A percentile compares a stretch with the other conserved stretches of the same genome.
phyloP scores from a whole-genome alignment of 306 rosid species.

The Cucurbita maxima region DNA sequence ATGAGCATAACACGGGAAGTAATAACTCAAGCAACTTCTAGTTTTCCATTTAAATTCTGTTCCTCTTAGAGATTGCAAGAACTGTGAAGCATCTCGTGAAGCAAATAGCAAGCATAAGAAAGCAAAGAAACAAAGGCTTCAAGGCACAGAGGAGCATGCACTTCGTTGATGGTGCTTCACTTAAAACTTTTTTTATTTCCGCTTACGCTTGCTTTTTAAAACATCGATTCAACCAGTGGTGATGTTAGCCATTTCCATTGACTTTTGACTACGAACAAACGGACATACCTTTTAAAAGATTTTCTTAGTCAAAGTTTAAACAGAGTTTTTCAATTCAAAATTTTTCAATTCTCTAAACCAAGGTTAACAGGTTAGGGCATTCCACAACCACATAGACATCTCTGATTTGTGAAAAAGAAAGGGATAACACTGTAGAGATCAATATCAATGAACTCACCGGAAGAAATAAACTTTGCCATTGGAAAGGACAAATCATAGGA shows the following conservation, averaged over 20 bases:
- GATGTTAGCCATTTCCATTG: background rate
- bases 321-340: background rate
- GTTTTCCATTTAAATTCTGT: background rate
- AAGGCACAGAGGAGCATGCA: background rate
- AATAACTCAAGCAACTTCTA: background rate
- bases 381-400: background rate
- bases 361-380: background rate
- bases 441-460: conserved; percentile 46
- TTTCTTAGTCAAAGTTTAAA: background rate
- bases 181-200: too few species aligned
- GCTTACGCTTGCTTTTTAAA: background rate
- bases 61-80: background rate
- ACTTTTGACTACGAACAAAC: background rate
- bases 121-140: background rate
- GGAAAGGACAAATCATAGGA: conserved; percentile 90
- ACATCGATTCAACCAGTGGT: background rate
- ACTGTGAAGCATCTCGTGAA: background rate
- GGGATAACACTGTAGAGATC: too few species aligned
- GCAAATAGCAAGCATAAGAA: background rate
- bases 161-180: too few species aligned
- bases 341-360: background rate
- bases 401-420: background rate
- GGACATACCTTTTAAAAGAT: background rate
- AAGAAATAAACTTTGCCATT: conserved; percentile 93
- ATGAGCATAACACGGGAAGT: background rate